These are phyloP conservation scores for Pseudogymnoascus sp. DNA, from an alignment of 2,329 filamentous ascomycete genomes.

Conservation along the genomic window DNA sequence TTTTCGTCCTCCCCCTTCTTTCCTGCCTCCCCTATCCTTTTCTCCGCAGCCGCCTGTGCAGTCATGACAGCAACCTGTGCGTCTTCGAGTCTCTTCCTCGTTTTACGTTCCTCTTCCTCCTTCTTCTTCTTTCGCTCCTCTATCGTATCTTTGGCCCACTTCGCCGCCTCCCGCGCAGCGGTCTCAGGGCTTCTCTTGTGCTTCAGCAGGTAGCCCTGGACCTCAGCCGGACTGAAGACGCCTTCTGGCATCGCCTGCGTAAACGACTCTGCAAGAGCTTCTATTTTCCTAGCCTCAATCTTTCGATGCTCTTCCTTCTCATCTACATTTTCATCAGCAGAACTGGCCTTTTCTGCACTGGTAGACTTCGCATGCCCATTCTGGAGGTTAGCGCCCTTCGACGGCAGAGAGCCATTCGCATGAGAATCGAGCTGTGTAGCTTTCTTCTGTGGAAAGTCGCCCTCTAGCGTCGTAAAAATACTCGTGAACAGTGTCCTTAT, in stretches of 20 bases:
- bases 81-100: constrained; percentile 17
- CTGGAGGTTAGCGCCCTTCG: neutral
- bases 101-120: constrained; percentile 22
- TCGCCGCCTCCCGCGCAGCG: constrained; percentile 46
- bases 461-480: constrained; percentile 33
- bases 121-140: constrained; percentile 38
- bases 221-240: constrained; percentile 53
- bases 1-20: constrained; percentile 16
- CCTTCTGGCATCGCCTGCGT: constrained; percentile 43
- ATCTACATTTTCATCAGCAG: constrained; percentile 1
- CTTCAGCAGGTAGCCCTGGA: constrained; percentile 59
- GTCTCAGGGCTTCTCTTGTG: constrained; percentile 50
- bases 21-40: constrained; percentile 11
- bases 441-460: constrained; percentile 16
- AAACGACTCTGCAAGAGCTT: constrained; percentile 44
- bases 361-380: constrained; percentile 2
- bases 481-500: constrained; percentile 25
- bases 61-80: constrained; percentile 11
- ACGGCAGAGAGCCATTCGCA: neutral
- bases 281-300: constrained; percentile 13
- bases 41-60: constrained; percentile 16
- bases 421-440: neutral
- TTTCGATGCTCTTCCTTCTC: constrained; percentile 1
- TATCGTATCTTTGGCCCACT: constrained; percentile 46
- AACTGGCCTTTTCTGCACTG: constrained; percentile 9